Evolutionary conservation across 768 basidiomycete species (phyloP).

Genomic region (Tylopilus vinaceipallidus): DNA sequence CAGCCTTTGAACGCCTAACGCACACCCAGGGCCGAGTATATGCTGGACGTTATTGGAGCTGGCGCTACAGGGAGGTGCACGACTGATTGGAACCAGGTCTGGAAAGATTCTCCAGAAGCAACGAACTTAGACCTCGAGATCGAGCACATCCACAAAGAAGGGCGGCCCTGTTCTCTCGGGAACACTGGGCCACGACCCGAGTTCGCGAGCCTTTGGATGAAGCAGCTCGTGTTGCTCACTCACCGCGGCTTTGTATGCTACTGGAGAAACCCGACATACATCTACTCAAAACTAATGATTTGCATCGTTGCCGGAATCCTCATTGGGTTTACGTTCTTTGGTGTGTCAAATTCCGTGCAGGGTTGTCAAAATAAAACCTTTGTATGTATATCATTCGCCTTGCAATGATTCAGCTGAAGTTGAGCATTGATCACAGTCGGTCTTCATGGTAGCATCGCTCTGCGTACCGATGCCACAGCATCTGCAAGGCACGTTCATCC

Average conservation of each 20-base stretch:
- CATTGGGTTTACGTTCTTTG: conserved; percentile 45
- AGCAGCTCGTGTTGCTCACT: conserved; percentile 34
- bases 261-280: conserved; percentile 43
- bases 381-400: conserved; percentile 20
- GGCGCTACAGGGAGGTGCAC: conserved; percentile 45
- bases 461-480: conserved; percentile 53
- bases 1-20: not conserved
- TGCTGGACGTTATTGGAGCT: conserved; percentile 55
- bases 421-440: conserved; percentile 34
- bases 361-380: conserved; percentile 45
- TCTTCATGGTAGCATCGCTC: conserved; percentile 48
- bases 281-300: conserved; percentile 39
- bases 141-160: conserved; percentile 39
- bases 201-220: conserved; percentile 40
- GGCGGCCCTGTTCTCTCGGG: conserved; percentile 23
- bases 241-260: conserved; percentile 33
- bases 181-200: conserved; percentile 24
- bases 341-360: conserved; percentile 35
- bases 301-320: conserved; percentile 35
- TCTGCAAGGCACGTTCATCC: conserved; percentile 56
- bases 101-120: conserved; percentile 45
- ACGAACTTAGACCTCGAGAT: conserved; percentile 39
- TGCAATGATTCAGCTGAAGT: not conserved
- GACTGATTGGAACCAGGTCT: conserved; percentile 50
- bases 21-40: conserved; percentile 41